These are phyloP conservation scores for Aspergillus cristatus DNA, from an alignment of 495 filamentous ascomycete species.

Conservation along the genomic window DNA sequence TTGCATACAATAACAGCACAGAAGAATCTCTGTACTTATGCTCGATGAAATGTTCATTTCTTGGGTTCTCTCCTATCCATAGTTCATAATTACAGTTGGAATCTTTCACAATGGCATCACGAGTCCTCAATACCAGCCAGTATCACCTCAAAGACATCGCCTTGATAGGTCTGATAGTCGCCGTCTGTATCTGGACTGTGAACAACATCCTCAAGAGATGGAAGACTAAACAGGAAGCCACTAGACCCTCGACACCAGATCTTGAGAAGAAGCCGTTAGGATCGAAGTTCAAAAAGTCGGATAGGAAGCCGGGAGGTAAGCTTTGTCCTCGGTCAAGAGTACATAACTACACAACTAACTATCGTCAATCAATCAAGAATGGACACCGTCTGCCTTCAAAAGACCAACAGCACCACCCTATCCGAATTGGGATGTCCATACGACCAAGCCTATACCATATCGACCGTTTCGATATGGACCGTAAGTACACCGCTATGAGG, in stretches of 20 bases:
- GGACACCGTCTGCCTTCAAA: slow-evolving; percentile 61
- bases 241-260: slow-evolving; percentile 16
- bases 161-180: slow-evolving; percentile 14
- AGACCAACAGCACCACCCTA: slow-evolving; percentile 59
- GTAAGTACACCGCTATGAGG: slow-evolving; percentile 14
- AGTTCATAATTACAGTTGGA: no score
- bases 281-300: slow-evolving; percentile 11
- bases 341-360: neutral
- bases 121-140: slow-evolving; percentile 3
- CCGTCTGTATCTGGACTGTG: slow-evolving; percentile 13
- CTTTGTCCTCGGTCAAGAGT: neutral
- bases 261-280: slow-evolving; percentile 13
- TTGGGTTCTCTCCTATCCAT: no score
- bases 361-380: slow-evolving; percentile 36
- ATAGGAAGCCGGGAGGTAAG: slow-evolving; percentile 30
- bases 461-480: slow-evolving; percentile 79
- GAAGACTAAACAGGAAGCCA: slow-evolving; percentile 8
- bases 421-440: slow-evolving; percentile 59
- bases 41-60: neutral
- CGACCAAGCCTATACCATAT: slow-evolving; percentile 73
- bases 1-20: neutral
- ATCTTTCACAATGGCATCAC: slow-evolving; percentile 9
- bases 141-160: slow-evolving; percentile 12
- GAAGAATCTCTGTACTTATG: neutral
- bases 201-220: slow-evolving; percentile 16